These are phyloP conservation scores for Lachnellula willkommii DNA, from an alignment of 2,329 filamentous ascomycete species.

Conservation along the genomic window DNA sequence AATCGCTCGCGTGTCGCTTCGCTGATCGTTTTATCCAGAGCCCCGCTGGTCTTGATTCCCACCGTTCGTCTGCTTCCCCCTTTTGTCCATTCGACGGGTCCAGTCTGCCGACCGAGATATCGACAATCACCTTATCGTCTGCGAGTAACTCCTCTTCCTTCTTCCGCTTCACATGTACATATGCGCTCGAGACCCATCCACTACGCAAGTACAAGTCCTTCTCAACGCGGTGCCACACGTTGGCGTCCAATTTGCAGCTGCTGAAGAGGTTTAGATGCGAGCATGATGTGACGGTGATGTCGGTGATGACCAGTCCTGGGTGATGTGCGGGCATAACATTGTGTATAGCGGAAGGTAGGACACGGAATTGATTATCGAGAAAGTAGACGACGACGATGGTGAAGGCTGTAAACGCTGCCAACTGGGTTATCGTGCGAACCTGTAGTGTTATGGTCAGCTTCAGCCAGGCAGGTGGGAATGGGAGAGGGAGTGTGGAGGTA, in stretches of 20 bases:
- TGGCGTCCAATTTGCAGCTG: constrained; percentile 54
- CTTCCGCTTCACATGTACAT: constrained; percentile 63
- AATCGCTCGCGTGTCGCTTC: constrained; percentile 46
- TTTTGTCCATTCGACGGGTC: constrained; percentile 51
- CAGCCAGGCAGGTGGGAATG: neutral
- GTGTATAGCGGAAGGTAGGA: constrained; percentile 64
- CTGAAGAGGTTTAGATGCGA: constrained; percentile 55
- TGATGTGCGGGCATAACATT: constrained; percentile 64
- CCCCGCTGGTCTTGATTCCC: constrained; percentile 63
- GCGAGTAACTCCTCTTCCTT: constrained; percentile 59
- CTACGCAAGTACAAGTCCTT: constrained; percentile 65
- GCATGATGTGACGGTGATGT: constrained; percentile 62
- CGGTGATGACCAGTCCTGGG: constrained; percentile 63
- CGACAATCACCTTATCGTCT: constrained; percentile 60
- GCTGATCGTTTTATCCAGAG: constrained; percentile 56
- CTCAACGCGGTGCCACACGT: constrained; percentile 59
- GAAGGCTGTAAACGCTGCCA: constrained; percentile 35
- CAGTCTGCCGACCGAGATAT: constrained; percentile 57
- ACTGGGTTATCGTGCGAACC: constrained; percentile 39
- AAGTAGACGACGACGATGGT: constrained; percentile 56
- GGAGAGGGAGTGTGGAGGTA: neutral
- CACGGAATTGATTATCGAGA: constrained; percentile 63
- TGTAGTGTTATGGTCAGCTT: constrained; percentile 24
- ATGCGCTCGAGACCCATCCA: constrained; percentile 61
- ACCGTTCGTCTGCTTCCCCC: constrained; percentile 49